phyloP scores from a whole-genome alignment of 2,329 filamentous ascomycete species.

The Aspergillus awamori region DNA sequence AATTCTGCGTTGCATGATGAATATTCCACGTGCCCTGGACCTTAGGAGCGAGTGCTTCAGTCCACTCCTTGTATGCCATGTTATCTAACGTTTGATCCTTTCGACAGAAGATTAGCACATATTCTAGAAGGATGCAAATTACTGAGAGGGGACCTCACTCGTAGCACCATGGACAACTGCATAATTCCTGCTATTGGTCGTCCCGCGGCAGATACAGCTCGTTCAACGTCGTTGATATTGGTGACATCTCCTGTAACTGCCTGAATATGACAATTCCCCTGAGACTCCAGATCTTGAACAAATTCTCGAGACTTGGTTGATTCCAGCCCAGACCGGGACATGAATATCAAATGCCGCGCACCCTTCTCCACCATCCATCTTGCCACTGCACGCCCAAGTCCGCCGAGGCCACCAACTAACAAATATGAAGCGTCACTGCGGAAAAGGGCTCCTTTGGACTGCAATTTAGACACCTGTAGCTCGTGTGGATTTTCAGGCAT shows the following conservation, averaged over 20 bases:
- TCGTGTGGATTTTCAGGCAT: slow-evolving; percentile 7
- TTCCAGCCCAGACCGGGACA: slow-evolving; percentile 18
- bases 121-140: background rate
- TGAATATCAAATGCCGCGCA: slow-evolving; percentile 17
- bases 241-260: slow-evolving; percentile 24
- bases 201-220: slow-evolving; percentile 15
- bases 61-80: slow-evolving; percentile 41
- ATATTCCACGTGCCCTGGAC: slow-evolving; percentile 36
- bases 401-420: slow-evolving; percentile 21
- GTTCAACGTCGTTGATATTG: slow-evolving; percentile 22
- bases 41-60: slow-evolving; percentile 36
- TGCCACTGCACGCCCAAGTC: slow-evolving; percentile 19
- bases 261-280: slow-evolving; percentile 19
- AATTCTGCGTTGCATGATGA: slow-evolving; percentile 19
- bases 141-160: background rate
- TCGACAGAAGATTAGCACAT: no score
- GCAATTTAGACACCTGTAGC: background rate
- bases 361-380: slow-evolving; percentile 22
- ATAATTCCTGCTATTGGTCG: slow-evolving; percentile 26
- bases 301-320: slow-evolving; percentile 19
- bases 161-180: slow-evolving; percentile 20
- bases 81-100: slow-evolving; percentile 30
- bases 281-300: slow-evolving; percentile 25
- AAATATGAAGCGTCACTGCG: slow-evolving; percentile 13
- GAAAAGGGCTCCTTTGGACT: background rate